Evolutionary conservation across 352 stramenopile genomes (phyloP).

Genomic region (Phytophthora parvispora): DNA sequence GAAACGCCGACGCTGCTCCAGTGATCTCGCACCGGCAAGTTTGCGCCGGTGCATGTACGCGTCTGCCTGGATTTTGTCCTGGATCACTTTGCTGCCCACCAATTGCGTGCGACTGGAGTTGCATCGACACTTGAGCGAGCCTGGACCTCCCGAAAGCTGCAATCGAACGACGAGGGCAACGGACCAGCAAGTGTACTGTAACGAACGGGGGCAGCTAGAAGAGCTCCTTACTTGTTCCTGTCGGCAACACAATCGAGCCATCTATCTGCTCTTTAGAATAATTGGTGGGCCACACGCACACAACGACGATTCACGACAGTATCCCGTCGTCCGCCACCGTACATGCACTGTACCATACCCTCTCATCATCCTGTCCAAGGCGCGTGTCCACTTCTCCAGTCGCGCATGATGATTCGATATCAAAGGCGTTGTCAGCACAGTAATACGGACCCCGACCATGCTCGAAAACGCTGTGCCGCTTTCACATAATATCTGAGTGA

Average conservation of each 20-base stretch:
- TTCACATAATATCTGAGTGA: too few species aligned
- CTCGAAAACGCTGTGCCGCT: too few species aligned
- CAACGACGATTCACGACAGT: too few species aligned
- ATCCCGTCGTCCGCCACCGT: too few species aligned
- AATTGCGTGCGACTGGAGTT: too few species aligned
- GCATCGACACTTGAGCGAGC: neutral
- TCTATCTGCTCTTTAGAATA: too few species aligned
- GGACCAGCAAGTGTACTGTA: slow-evolving; percentile 3
- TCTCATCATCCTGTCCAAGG: neutral
- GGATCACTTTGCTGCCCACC: slow-evolving; percentile 4
- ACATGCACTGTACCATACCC: too few species aligned
- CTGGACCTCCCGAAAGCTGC: slow-evolving; percentile 22
- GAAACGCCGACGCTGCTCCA: neutral
- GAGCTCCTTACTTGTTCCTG: too few species aligned
- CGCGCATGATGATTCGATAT: neutral
- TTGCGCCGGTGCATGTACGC: neutral
- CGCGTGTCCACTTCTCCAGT: neutral
- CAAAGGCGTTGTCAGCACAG: neutral
- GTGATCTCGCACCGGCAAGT: neutral
- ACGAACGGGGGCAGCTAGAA: too few species aligned
- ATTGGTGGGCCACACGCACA: too few species aligned
- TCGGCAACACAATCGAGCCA: too few species aligned
- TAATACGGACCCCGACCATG: too few species aligned
- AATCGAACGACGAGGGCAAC: slow-evolving; percentile 14
- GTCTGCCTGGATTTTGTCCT: slow-evolving; percentile 13